Percentiles rank a stretch among this genome's conserved stretches.
These are phyloP conservation scores for Diospyros kaki DNA, from an alignment of 148 eudicot genomes.

Conservation along the genomic window DNA sequence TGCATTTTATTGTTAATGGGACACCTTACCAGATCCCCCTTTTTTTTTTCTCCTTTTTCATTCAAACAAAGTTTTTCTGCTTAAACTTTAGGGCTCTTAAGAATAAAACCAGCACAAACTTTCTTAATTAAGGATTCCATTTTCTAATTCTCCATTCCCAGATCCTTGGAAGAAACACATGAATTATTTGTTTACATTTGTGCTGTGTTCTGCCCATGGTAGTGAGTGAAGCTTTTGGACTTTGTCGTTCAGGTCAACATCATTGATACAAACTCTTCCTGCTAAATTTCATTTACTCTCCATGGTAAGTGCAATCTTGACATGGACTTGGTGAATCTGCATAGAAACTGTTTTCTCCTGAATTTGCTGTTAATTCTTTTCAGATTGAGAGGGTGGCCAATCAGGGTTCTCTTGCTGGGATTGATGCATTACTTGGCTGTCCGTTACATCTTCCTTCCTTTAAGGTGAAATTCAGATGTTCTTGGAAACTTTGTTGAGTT, in stretches of 20 bases:
- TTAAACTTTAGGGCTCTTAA: too few species aligned
- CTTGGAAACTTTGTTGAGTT: background rate
- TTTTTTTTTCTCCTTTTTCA: too few species aligned
- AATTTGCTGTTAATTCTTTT: conserved; percentile 8
- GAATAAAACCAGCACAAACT: background rate
- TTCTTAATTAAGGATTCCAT: background rate
- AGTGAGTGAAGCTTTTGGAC: conserved; percentile 10
- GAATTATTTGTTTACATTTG: background rate
- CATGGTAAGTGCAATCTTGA: conserved; percentile 27
- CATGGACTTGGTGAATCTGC: background rate
- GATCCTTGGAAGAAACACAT: background rate
- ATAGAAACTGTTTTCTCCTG: background rate
- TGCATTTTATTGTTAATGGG: too few species aligned
- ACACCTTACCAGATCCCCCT: too few species aligned
- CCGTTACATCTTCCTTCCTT: conserved; percentile 58
- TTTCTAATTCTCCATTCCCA: background rate
- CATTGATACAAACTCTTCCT: conserved; percentile 46
- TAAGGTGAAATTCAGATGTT: conserved; percentile 28
- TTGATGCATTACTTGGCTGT: conserved; percentile 70
- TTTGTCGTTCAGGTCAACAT: conserved; percentile 42
- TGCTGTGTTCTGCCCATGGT: background rate
- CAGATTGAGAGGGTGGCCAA: conserved; percentile 54
- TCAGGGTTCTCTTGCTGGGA: conserved; percentile 61
- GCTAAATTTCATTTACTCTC: conserved; percentile 49
- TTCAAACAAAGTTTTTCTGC: too few species aligned